These are phyloP conservation scores for Wickerhamomyces bovis DNA, from an alignment of 805 yeast species.

Conservation along the genomic window DNA sequence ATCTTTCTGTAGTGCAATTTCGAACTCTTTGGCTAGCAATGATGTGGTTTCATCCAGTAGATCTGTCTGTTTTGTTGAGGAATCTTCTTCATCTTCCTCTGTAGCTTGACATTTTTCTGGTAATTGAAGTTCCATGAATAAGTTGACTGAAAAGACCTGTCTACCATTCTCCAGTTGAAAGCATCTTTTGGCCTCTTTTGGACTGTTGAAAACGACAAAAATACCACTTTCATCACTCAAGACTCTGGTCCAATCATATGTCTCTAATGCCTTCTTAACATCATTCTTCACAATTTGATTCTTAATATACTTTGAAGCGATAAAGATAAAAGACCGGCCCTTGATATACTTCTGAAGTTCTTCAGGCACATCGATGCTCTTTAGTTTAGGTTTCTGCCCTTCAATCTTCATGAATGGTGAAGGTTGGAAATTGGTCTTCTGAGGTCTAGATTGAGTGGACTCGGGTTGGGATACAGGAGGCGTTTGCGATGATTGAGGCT, in stretches of 20 bases:
- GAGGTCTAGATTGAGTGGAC: background rate
- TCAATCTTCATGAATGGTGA: background rate
- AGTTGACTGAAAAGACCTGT: slow-evolving; percentile 37
- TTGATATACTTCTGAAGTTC: slow-evolving; percentile 45
- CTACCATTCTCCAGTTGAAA: slow-evolving; percentile 56
- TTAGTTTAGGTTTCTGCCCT: background rate
- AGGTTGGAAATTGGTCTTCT: background rate
- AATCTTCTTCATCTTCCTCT: slow-evolving; percentile 10
- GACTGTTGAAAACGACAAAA: slow-evolving; percentile 60
- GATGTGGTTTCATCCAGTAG: slow-evolving; percentile 54
- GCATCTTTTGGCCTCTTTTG: slow-evolving; percentile 53
- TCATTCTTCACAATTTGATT: slow-evolving; percentile 42
- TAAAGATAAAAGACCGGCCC: slow-evolving; percentile 52
- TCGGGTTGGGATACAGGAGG: background rate
- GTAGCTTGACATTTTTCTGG: slow-evolving; percentile 15
- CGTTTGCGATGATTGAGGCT: background rate
- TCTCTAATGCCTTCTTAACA: slow-evolving; percentile 50
- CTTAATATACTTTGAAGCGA: slow-evolving; percentile 41
- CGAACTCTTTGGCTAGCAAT: slow-evolving; percentile 57
- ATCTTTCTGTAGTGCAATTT: slow-evolving; percentile 58
- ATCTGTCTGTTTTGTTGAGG: slow-evolving; percentile 20
- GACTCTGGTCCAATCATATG: slow-evolving; percentile 62
- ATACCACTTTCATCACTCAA: slow-evolving; percentile 60
- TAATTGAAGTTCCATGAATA: slow-evolving; percentile 48
- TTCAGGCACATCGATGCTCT: slow-evolving; percentile 33